Base-by-base conservation (phyloP, 1,139 yeast genomes). In the Suhomyces bribrorum region DNA sequence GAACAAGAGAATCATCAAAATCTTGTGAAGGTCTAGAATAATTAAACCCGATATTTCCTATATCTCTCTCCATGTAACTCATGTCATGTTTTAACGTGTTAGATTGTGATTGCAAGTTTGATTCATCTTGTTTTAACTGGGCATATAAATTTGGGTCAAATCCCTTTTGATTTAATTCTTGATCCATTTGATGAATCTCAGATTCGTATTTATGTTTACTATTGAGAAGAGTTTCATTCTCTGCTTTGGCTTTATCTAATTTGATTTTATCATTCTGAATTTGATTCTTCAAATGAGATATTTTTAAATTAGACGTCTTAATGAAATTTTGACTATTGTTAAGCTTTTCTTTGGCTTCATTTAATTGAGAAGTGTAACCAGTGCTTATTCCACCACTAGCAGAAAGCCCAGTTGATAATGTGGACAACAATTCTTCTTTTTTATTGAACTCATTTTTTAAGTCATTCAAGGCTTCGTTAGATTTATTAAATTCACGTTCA, bases 321-420 rank as follows among this genome's bases (percentile, higher is more conserved):
- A 83, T 74, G 23, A 69, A 57, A 1, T 85, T 79, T 29, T 74
- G 73, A 2, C 81, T 69, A 12, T 75, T 74, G 37, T 82, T 76
- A 4, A 83, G 61, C 32, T 68, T 70, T 25, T 75, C 75, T 47
- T 86, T 84, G 3, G 79, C 83, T 34, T 79, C 82, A 40, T 80
- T 79, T 24, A 89, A 64, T 52, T 89, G 96, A 3, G 83, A 75
- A 40, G 77, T 71, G 57, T 88, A 92, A 25, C 89, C 83, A 45
- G 86, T 86, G 2, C 83, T 73, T 0, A 82, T 52, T 27, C 69
- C 73, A 35, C 96, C 97, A 41, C 81, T 83, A 0, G 95, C 78
- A 0, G 97, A 86, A 11, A 92, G 82, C 51, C 98, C 98, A 0
- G 97, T 90, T 0, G 92, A 82, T 29, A 94, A 69, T 0, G 95